Base-by-base conservation (phyloP, 306 rosid species). In the Vachellia pachyceras region DNA sequence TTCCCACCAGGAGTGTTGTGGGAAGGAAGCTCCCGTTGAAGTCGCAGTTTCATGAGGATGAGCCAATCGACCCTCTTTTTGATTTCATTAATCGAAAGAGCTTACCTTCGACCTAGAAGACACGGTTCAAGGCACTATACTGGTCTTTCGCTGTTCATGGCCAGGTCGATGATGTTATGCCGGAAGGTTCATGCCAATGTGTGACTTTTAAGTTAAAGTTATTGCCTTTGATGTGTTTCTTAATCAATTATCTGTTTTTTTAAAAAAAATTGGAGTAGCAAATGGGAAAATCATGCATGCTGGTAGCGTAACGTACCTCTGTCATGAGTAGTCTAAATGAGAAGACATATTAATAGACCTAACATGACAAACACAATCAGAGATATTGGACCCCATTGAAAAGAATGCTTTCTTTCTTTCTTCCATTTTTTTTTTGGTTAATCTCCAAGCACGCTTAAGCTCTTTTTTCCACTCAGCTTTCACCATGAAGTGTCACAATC, bases 371-470 rank as follows among this genome's bases (percentile, higher is more conserved):
- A 83, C 92, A 88, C 90, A 88, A 87, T 83, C 47, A 91, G 77
- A 85, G 81, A 82, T 69, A 71, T 69, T 81, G 88, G 90, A 82
- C 90, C 89, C 89, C 92, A 78, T 80, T 22, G 75, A 82, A 49
- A 73, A 55, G 11, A 66, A 52, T 69, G 69, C 50, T 80, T 78
- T 81, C 54, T 40, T 20, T 78, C 80, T 68, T 80, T 42, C 46
- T 37, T 37, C 6, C 41, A 37, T 18, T 81, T 42, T 49, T 14
- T 46, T 3, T 17, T 46, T 14, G 46, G 1, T 44, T 44, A 44
- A 2, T 7, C 15, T 3, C 79, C 78, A 81, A 86, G 94, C 97
- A 92, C 88, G 98, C 98, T 86, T 78, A 77, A 79, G 25, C 73
- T 73, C 42, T 82, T 67, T 70, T 64, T 80, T 22, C 66, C 39